These are phyloP conservation scores for Coemansia sp. DNA, from an alignment of 192 early-diverging fungal genomes.

Conservation along the genomic window DNA sequence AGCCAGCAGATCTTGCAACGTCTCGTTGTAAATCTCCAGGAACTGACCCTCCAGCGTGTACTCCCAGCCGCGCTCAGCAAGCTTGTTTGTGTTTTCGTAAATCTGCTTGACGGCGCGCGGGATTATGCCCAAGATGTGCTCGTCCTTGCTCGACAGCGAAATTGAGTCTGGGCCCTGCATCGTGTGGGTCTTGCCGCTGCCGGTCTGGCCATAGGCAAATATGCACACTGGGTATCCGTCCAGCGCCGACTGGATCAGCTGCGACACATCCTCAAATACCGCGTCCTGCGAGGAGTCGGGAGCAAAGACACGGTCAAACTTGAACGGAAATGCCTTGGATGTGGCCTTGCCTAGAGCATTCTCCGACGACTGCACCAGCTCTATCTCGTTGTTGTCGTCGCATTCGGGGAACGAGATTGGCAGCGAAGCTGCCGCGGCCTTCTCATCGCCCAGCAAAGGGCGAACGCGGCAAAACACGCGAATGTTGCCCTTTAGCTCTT, in stretches of 20 bases:
- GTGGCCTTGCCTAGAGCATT: slow-evolving; percentile 54
- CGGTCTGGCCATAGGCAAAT: slow-evolving; percentile 98
- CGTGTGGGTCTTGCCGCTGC: slow-evolving; percentile 84
- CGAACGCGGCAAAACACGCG: slow-evolving; percentile 94
- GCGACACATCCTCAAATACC: slow-evolving; percentile 94
- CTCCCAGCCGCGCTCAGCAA: slow-evolving; percentile 79
- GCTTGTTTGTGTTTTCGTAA: slow-evolving; percentile 65
- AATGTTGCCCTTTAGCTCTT: slow-evolving; percentile 96
- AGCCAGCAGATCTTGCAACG: slow-evolving; percentile 74
- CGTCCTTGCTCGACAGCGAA: slow-evolving; percentile 11
- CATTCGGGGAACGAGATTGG: slow-evolving; percentile 54
- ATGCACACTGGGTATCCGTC: slow-evolving; percentile 98
- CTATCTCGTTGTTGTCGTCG: slow-evolving; percentile 67
- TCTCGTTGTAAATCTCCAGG: slow-evolving; percentile 96
- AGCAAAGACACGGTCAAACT: slow-evolving; percentile 83
- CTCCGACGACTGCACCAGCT: slow-evolving; percentile 59
- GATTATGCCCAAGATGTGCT: slow-evolving; percentile 78
- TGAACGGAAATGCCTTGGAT: slow-evolving; percentile 66
- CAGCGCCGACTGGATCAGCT: slow-evolving; percentile 89
- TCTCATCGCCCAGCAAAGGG: slow-evolving; percentile 56
- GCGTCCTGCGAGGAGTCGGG: slow-evolving; percentile 61
- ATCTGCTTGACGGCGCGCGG: slow-evolving; percentile 90
- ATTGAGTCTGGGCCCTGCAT: slow-evolving; percentile 64
- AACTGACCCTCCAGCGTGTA: slow-evolving; percentile 86
- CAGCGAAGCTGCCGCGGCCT: slow-evolving; percentile 2